Conservation (phyloP, 2,329 filamentous ascomycete species). For the Epichloe aotearoae region DNA sequence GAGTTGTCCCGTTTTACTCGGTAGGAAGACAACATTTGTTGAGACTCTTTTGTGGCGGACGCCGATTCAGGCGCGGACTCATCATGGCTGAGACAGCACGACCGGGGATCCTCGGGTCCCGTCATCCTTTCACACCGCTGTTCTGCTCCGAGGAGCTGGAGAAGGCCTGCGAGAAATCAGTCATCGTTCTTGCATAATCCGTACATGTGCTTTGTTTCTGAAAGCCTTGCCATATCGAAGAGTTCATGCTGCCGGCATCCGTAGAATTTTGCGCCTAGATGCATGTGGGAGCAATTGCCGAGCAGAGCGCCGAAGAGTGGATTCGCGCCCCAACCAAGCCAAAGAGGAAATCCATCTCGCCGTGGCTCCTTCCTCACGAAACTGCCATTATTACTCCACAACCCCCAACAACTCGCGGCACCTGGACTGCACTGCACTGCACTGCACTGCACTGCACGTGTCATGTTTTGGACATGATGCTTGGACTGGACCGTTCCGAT, state of each 20-base stretch:
- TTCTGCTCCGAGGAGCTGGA: background rate
- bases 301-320: no score
- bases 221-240: background rate
- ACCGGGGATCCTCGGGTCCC: background rate
- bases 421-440: no score
- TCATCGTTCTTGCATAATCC: no score
- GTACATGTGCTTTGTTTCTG: no score
- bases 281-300: no score
- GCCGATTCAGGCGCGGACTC: background rate
- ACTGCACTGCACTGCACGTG: no score
- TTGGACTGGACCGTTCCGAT: no score
- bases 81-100: conserved; percentile 6
- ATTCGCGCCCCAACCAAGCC: background rate
- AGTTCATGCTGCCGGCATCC: no score
- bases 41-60: background rate
- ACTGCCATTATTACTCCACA: background rate
- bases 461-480: no score
- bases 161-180: background rate
- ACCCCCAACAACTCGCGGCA: background rate
- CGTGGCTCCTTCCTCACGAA: conserved; percentile 1
- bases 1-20: background rate
- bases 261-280: no score
- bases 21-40: background rate
- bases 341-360: background rate
- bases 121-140: conserved; percentile 4